phyloP scores from a whole-genome alignment of 441 rosid genomes.

The Pelargonium fulgidum region DNA sequence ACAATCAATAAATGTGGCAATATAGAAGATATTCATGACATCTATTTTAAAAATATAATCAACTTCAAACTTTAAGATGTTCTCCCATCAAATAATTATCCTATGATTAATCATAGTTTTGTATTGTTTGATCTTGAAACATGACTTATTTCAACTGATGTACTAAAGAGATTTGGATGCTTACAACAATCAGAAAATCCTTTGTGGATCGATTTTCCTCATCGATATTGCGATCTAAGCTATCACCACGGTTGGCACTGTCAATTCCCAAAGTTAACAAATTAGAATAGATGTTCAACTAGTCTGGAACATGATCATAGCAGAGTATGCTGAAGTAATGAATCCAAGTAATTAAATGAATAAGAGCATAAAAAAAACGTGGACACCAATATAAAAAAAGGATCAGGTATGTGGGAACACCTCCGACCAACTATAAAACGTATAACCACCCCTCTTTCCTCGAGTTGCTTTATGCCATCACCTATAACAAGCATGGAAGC shows the following conservation, averaged over 20 bases:
- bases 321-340: background rate
- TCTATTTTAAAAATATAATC: background rate
- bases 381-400: conserved; percentile 13
- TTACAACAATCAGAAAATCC: conserved; percentile 83
- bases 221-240: conserved; percentile 75
- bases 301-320: conserved; percentile 1
- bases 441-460: conserved; percentile 83
- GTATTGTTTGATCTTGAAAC: background rate
- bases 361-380: conserved; percentile 10
- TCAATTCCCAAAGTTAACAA: conserved; percentile 30
- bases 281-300: conserved; percentile 16
- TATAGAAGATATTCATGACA: background rate
- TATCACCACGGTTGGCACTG: conserved; percentile 91
- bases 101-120: background rate
- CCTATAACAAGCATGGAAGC: conserved; percentile 34
- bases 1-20: background rate
- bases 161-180: conserved; percentile 24
- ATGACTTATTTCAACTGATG: background rate
- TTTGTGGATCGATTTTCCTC: conserved; percentile 57
- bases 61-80: conserved; percentile 1
- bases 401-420: conserved; percentile 38
- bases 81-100: background rate
- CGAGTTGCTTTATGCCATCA: conserved; percentile 73
- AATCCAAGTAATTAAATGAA: conserved; percentile 16
- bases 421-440: conserved; percentile 93